Percentiles rank a stretch among this genome's conserved stretches.
These are phyloP conservation scores for Ogataea polymorpha DNA, from an alignment of 805 yeast genomes.

Conservation along the genomic window DNA sequence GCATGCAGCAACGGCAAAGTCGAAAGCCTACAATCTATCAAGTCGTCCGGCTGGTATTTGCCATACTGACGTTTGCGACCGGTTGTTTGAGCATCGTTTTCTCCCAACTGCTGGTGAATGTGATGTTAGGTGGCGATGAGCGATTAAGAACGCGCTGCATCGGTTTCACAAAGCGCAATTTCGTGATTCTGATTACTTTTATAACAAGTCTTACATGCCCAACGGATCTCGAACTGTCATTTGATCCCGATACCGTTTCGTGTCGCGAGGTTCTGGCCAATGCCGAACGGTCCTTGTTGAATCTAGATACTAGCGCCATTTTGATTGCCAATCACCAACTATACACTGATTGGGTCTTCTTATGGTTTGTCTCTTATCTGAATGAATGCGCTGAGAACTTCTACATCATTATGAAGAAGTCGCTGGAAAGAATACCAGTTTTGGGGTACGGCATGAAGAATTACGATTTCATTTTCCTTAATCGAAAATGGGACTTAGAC, in stretches of 20 bases:
- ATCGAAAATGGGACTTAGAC: constrained; percentile 85
- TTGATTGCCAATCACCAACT: constrained; percentile 90
- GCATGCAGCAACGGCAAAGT: neutral
- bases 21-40: constrained; percentile 18
- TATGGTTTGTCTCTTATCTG: constrained; percentile 83
- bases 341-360: constrained; percentile 87
- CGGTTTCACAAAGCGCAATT: constrained; percentile 54
- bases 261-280: constrained; percentile 7
- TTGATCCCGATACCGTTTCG: constrained; percentile 14
- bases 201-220: constrained; percentile 52
- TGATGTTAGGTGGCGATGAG: constrained; percentile 32
- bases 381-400: constrained; percentile 62
- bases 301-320: constrained; percentile 35
- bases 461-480: constrained; percentile 73
- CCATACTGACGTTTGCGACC: constrained; percentile 27
- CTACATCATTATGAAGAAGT: constrained; percentile 73
- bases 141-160: constrained; percentile 40
- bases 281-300: constrained; percentile 12
- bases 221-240: constrained; percentile 48
- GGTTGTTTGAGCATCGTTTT: constrained; percentile 44
- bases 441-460: constrained; percentile 84
- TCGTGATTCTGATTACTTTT: constrained; percentile 52
- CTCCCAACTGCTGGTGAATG: constrained; percentile 42
- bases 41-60: constrained; percentile 23
- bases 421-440: constrained; percentile 66